These are phyloP conservation scores for Aschersonia sp. DNA, from an alignment of 2,329 filamentous ascomycete species.

Conservation along the genomic window DNA sequence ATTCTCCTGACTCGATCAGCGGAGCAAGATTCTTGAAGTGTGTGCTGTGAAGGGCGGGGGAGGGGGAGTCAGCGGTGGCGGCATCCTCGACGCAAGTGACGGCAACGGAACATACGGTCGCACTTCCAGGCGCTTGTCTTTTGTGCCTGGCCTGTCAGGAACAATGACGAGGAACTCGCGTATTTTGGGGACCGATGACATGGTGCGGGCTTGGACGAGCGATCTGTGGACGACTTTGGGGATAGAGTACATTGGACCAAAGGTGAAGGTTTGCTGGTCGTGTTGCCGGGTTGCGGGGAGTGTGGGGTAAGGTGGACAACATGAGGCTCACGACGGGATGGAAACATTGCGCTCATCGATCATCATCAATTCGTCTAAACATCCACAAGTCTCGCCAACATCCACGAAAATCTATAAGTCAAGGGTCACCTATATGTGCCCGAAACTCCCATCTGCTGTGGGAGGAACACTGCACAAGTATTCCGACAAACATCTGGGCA, in stretches of 20 bases:
- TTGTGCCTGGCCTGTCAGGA: constrained; percentile 47
- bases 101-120: constrained; percentile 30
- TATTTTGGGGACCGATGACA: constrained; percentile 20
- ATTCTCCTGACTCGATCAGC: constrained; percentile 35
- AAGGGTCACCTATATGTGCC: too few species aligned
- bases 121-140: constrained; percentile 47
- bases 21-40: constrained; percentile 45
- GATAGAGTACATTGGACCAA: neutral
- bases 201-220: constrained; percentile 8
- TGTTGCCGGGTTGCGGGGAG: neutral
- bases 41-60: constrained; percentile 5
- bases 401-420: too few species aligned
- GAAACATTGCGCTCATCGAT: too few species aligned
- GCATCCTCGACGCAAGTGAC: too few species aligned
- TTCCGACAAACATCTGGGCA: too few species aligned
- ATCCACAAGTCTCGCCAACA: too few species aligned
- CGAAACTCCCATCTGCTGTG: too few species aligned
- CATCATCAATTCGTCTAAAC: too few species aligned
- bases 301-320: neutral
- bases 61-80: too few species aligned
- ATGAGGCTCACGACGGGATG: neutral
- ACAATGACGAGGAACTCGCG: constrained; percentile 56
- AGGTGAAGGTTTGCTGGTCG: neutral
- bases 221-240: neutral
- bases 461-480: too few species aligned